Evolutionary conservation across 805 yeast species (phyloP).

Genomic region (Spathaspora boniae): DNA sequence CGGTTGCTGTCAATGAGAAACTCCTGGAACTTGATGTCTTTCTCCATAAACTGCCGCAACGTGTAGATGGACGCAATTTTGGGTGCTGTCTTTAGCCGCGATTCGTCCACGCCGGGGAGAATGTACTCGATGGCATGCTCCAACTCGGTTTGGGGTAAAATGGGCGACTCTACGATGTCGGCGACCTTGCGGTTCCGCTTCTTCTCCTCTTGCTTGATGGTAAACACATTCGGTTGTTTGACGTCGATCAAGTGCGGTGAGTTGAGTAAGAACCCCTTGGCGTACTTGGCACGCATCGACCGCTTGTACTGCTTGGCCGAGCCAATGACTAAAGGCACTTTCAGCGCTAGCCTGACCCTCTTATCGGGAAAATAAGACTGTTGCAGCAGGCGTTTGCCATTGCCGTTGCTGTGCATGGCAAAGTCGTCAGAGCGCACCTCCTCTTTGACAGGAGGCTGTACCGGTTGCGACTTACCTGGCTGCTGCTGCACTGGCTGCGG

Average conservation of each 20-base stretch:
- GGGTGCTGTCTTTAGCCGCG: constrained; percentile 14
- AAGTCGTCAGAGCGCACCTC: too few species aligned
- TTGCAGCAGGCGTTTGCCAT: not conserved
- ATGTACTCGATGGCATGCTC: constrained; percentile 13
- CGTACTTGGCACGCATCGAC: constrained; percentile 40
- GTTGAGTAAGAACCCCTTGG: constrained; percentile 51
- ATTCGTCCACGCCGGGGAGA: constrained; percentile 15
- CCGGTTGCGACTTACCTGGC: constrained; percentile 4
- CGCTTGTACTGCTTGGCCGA: constrained; percentile 46
- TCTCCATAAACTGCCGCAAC: constrained; percentile 56
- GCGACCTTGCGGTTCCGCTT: constrained; percentile 7
- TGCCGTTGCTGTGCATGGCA: not conserved
- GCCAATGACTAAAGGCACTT: constrained; percentile 40
- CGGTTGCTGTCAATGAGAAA: constrained; percentile 17
- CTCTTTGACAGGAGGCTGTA: constrained; percentile 1
- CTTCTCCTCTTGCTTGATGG: constrained; percentile 11
- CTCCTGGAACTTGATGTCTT: constrained; percentile 44
- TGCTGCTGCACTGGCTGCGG: not conserved
- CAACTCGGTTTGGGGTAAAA: constrained; percentile 17
- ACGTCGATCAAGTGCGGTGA: constrained; percentile 47
- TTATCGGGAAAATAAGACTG: too few species aligned
- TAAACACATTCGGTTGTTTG: constrained; percentile 23
- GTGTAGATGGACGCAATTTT: constrained; percentile 49
- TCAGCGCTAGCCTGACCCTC: constrained; percentile 5
- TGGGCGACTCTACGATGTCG: constrained; percentile 13